Evolutionary conservation across 345 rosid species (phyloP), one percentile per base, ranked within the genome.

Genomic region (Sisymbrium altissimum): DNA sequence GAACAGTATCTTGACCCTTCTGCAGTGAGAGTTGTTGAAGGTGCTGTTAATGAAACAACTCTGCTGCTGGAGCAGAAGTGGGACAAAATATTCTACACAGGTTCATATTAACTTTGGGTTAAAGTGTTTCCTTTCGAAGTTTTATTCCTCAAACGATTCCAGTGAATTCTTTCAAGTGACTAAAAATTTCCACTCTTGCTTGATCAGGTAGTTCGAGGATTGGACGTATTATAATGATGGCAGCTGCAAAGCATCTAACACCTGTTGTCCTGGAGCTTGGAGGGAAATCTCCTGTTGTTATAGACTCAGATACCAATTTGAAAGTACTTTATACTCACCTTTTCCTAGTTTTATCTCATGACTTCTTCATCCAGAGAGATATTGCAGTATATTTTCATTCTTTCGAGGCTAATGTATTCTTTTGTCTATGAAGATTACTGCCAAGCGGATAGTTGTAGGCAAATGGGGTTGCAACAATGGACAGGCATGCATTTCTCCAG

Each of bases 1-100:
- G 81, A 80, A 30, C 71, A 86, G 73, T 90, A 92, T 74, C 68
- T 96, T 79, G 99, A 96, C 76, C 13, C 43, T 68, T 89, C 90
- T 52, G 78, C 83, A 30, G 82, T 96, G 49, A 86, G 78, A 78
- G 96, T 96, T 70, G 87, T 96, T 7, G 97, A 90, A 83, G 98
- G 98, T 27, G 83, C 90, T 66, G 91, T 85, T 65, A 49, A 81
- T 46, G 98, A 90, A 83, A 90, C 94, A 63, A 63, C 89, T 68
- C 86, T 87, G 5, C 80, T 96, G 18, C 83, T 96, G 49, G 98
- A 92, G 58, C 99, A 96, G 49, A 96, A 88, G 71, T 96, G 98
- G 99, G 96, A 96, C 81, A 96, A 96, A 78, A 96, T 96, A 78
- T 79, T 88, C 66, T 96, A 92, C 74, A 96, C 99, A 86, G 99